Evolutionary conservation across 2,329 filamentous ascomycete species (phyloP), one percentile per base, ranked within the genome.

Genomic region (Arthrocladium fulminans): DNA sequence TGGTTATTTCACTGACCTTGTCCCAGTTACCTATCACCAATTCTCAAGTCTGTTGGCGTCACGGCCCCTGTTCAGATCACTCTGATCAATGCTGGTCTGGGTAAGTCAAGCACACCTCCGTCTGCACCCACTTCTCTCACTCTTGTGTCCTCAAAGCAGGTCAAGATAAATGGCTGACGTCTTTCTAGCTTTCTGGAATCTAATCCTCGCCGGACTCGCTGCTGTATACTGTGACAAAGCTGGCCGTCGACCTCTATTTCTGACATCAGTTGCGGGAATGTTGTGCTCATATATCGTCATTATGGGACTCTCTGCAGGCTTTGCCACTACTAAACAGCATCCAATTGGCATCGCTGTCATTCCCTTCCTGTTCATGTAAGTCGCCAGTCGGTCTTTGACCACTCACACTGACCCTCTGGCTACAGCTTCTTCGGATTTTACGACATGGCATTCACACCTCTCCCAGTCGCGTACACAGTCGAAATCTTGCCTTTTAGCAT

Each of bases 401-500:
- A n/a, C n/a, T n/a, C n/a, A n/a, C n/a, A n/a, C n/a, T n/a, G n/a
- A n/a, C n/a, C n/a, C n/a, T n/a, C n/a, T n/a, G n/a, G n/a, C n/a
- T n/a, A n/a, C n/a, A n/a, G n/a, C n/a, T n/a, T n/a, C n/a, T n/a
- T n/a, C n/a, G n/a, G n/a, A n/a, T 65, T 63, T 50, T 68, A 69
- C 55, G 63, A 64, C 45, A 55, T 70, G 38, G 66, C 63, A 10
- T 65, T 52, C 54, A 57, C 52, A 3, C 60, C 60, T 24, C 51
- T 67, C 2, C 56, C 65, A 8, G 57, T 63, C 4, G 59, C 58
- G 3, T 67, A 74, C 59, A 65, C 65, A 3, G 64, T 67, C 47
- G 71, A 74, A 53, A 72, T 74, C 51, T 57, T 73, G 48, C 71
- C 71, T 3, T 74, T 68, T 61, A 65, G 64, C 46, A 65, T 73